Evolutionary conservation across 106 monocot species (phyloP), one percentile per base, ranked within the genome.

Genomic region (Cymbidium sinense): DNA sequence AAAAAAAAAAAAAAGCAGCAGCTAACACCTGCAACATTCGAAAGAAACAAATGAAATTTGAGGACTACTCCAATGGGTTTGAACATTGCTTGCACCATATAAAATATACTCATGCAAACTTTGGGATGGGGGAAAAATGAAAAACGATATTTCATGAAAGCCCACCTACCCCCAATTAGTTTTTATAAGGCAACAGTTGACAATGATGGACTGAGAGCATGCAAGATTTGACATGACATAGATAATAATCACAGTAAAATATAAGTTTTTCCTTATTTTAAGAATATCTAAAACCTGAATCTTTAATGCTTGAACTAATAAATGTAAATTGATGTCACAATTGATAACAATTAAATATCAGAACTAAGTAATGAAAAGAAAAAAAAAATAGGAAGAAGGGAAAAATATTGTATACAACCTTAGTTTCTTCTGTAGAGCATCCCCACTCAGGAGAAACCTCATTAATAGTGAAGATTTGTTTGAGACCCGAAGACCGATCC

Each of bases 361-460:
- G 13, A 74, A 37, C n/a, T 10, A 25, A 47, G 11, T 27, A 28
- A n/a, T 27, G 25, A 25, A 43, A 25, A 25, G 28, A 74, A 39
- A 12, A 25, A 43, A 25, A 25, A 44, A 74, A 39, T 39, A 39
- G 23, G 13, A 44, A 47, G n/a, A 47, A 25, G 21, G 27, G 43
- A 28, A 74, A 43, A 44, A 74, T n/a, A 72, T 36, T 25, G 27
- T 44, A 43, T 11, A 64, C 9, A 36, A 99, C 98, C 98, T 95
- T 95, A 28, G 94, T 92, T 82, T 87, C 85, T 52, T 87, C 83
- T 43, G 77, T 82, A 75, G 77, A 80, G 80, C 87, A 94, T 79
- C 86, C 86, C 89, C 94, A 90, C 76, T 65, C 69, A 33, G 94
- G 96, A 34, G 96, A 94, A 55, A 93, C 80, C 2, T 92, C 91